Base-by-base conservation (phyloP, 1,284 basidiomycete species). In the Athelia psychrophila region DNA sequence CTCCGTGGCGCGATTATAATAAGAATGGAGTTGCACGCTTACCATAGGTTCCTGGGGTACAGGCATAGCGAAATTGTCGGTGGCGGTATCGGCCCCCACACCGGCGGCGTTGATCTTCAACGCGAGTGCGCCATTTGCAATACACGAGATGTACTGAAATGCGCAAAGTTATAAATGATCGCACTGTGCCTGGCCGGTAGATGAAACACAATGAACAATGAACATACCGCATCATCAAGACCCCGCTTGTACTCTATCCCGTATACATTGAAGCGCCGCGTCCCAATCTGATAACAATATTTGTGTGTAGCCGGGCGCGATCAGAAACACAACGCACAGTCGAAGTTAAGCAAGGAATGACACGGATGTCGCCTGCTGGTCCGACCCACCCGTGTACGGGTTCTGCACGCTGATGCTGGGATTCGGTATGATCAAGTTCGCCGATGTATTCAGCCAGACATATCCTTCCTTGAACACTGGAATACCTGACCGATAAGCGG, bases 1-100 rank as follows among this genome's bases (percentile, higher is more conserved):
- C 36, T n/a, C n/a, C n/a, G n/a, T 18, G 48, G n/a, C 40, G 36
- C 16, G 23, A 40, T 16, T 10, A 32, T 10, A 42, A 5, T 13
- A 38, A 23, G n/a, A 32, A 35, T 3, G 24, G n/a, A 8, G 30
- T 45, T 3, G 18, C 0, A 27, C 9, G 61, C 75, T 47, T 45
- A 78, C 76, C 81, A 86, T 82, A 2, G 83, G 83, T 63, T 86
- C 86, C 54, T 81, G 75, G 0, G 86, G 73, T 18, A 91, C 76
- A 2, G 79, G 71, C 19, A 88, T 73, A 51, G 79, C 73, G 3
- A 75, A 74, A 23, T 90, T 81, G 48, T 82, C 64, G 27, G 78
- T 76, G 0, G 61, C 49, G 0, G 65, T 44, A 56, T 86, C 78
- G 3, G 84, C 74, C 1, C 73, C 82, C 54, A 89, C 69, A 0